Evolutionary conservation across 2,329 filamentous ascomycete genomes (phyloP).

Genomic region (Diplodia scrobiculata): DNA sequence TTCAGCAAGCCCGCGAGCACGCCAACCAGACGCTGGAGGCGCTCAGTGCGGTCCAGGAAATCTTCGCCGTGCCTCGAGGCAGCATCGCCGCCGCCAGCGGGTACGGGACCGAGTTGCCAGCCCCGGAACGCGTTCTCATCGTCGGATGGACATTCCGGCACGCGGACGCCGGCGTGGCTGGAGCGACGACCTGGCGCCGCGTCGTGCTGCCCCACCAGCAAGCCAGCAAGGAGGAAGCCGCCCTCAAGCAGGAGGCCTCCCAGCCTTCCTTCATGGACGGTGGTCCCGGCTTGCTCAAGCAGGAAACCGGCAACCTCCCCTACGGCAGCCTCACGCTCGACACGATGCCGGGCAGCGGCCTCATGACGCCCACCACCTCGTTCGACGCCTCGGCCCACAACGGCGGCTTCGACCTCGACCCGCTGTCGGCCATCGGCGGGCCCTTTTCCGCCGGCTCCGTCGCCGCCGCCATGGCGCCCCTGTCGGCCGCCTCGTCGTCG

Average conservation of each 20-base stretch:
- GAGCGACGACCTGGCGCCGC: slow-evolving; percentile 43
- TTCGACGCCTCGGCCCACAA: slow-evolving; percentile 16
- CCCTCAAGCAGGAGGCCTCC: slow-evolving; percentile 12
- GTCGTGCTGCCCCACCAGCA: slow-evolving; percentile 35
- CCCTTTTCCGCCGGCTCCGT: slow-evolving; percentile 12
- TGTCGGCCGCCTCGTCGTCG: background rate
- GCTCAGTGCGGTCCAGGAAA: slow-evolving; percentile 49
- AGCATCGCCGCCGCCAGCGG: slow-evolving; percentile 31
- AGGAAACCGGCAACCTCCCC: background rate
- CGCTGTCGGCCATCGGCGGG: slow-evolving; percentile 29
- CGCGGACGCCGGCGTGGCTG: slow-evolving; percentile 36
- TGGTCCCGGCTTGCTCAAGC: background rate
- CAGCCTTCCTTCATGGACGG: slow-evolving; percentile 1
- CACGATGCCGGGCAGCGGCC: slow-evolving; percentile 15
- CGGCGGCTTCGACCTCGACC: slow-evolving; percentile 34
- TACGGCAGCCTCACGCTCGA: slow-evolving; percentile 22
- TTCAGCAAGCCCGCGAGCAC: slow-evolving; percentile 30
- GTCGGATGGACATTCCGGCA: slow-evolving; percentile 47
- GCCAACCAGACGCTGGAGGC: slow-evolving; percentile 41
- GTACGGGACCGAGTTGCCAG: background rate
- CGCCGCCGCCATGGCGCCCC: background rate
- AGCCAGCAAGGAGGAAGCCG: slow-evolving; percentile 11
- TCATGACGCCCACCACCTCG: slow-evolving; percentile 18
- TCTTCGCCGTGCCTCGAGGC: slow-evolving; percentile 42
- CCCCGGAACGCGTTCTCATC: slow-evolving; percentile 38